Evolutionary conservation across 495 filamentous ascomycete genomes (phyloP), one percentile per base, ranked within the genome.

Genomic region (Tuber microsphaerosporum): DNA sequence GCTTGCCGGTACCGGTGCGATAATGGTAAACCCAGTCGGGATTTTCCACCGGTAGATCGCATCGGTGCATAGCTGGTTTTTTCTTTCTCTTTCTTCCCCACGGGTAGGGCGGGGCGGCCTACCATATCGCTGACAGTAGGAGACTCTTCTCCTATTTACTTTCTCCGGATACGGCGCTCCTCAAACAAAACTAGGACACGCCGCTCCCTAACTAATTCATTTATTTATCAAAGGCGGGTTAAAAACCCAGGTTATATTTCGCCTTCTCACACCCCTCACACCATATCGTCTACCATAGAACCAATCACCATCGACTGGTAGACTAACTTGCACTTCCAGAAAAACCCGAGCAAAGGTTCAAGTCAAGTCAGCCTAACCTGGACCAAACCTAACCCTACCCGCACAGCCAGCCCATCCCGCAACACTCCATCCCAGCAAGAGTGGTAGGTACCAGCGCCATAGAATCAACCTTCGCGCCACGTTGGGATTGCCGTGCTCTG

Each of bases 1-100:
- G 56, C 56, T 65, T 65, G 3, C 56, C 56, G 56, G 56, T 65
- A 65, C 56, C 56, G 26, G 26, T 65, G 31, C 56, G n/a, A 26
- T 65, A 65, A 31, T 65, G 56, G 56, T 31, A 31, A 65, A 65
- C 31, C 56, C 56, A 65, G n/a, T 65, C 56, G n/a, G 56, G 56
- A 65, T 65, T 65, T 65, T 31, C n/a, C 56, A 65, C 56, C 56
- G 5, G n/a, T 65, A 65, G 56, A 65, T 65, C 56, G 14, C 56
- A 65, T 65, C 56, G 16, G 56, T 6, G n/a, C 56, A 65, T 65
- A 12, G 56, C 56, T 65, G 56, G 26, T 8, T 10, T 56, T 56
- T 56, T 56, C 14, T 56, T 9, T 56, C 14, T 56, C 2, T 56
- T 9, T 7, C 6, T 4, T 16, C 48, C 22, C 48, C 10, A 7